Conservation (phyloP, 176 grass and related monocot genomes). For the Carex scoparia region DNA sequence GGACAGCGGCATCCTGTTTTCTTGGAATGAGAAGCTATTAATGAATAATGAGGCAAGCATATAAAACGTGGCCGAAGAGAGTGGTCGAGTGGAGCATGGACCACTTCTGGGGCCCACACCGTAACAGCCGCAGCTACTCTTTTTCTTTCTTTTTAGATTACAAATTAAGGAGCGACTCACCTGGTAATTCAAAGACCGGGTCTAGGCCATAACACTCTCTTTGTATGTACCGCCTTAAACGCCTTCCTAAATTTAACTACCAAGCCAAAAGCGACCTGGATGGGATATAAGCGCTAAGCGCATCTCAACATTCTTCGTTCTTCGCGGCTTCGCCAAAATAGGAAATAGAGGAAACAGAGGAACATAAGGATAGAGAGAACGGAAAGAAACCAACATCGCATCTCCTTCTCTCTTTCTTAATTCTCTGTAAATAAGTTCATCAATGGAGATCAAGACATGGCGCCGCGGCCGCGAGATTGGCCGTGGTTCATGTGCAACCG, state of each 20-base stretch:
- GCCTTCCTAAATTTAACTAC: slow-evolving; percentile 1
- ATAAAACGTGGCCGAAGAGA: neutral
- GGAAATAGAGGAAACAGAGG: neutral
- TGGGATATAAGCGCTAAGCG: neutral
- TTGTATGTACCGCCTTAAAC: neutral
- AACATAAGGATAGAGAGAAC: neutral
- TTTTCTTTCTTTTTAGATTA: neutral
- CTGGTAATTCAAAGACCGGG: neutral
- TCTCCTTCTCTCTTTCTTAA: neutral
- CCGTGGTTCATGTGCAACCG: neutral
- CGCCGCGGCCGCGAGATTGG: neutral
- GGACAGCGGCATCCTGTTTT: neutral
- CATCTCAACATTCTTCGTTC: neutral
- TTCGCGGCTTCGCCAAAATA: neutral
- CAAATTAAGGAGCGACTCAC: neutral
- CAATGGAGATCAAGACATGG: slow-evolving; percentile 14
- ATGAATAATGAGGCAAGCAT: neutral
- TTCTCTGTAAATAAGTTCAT: neutral
- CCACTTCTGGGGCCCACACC: neutral
- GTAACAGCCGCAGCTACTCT: neutral
- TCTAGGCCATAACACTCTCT: neutral
- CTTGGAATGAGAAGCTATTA: neutral
- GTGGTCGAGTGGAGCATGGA: neutral
- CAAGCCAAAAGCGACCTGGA: neutral
- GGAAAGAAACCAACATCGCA: neutral